Evolutionary conservation across 169 alveolate species (phyloP), one percentile per base, ranked within the genome.

Genomic region (Plasmodium vivax): DNA sequence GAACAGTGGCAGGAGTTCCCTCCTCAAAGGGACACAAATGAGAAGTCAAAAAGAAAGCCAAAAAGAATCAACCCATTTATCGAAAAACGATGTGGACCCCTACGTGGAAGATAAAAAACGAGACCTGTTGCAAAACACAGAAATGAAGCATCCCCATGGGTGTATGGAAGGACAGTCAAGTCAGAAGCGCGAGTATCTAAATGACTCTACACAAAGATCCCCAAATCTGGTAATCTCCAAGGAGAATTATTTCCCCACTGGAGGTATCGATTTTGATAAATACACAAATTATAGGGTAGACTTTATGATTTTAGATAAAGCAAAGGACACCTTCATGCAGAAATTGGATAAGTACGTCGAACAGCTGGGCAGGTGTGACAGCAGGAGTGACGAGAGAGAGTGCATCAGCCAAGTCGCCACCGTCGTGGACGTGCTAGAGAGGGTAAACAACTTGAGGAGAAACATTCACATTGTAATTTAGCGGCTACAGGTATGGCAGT

Each of bases 241-340:
- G 51, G 51, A 43, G 23, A 82, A 81, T 43, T 36, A 90, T 90
- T 38, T 80, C 19, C 38, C 41, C 4, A 62, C 16, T 3, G 34
- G 54, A 2, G 47, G 72, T 1, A 19, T 51, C n/a, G 45, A 38
- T 27, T 80, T 54, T 34, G 73, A 71, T 73, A 81, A 62, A 68
- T 90, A 82, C 81, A 80, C 47, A 14, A 80, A 90, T 30, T 62
- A 80, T 6, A 90, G 62, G 74, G 73, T n/a, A 12, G 94, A 90
- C 32, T 81, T 90, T 3, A 43, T 68, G 36, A 90, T 80, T 51
- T 74, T 90, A 34, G 74, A 90, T 19, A 90, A 90, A 68, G 56
- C 91, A 1, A 90, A 82, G 83, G 71, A 80, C 81, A 43, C 58
- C 9, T 41, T 90, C 73, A 45, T 90, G 30, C 27, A 79, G 32